Evolutionary conservation across 2,329 filamentous ascomycete genomes (phyloP), one percentile per base, ranked within the genome.

Genomic region (Fusarium sacchari): DNA sequence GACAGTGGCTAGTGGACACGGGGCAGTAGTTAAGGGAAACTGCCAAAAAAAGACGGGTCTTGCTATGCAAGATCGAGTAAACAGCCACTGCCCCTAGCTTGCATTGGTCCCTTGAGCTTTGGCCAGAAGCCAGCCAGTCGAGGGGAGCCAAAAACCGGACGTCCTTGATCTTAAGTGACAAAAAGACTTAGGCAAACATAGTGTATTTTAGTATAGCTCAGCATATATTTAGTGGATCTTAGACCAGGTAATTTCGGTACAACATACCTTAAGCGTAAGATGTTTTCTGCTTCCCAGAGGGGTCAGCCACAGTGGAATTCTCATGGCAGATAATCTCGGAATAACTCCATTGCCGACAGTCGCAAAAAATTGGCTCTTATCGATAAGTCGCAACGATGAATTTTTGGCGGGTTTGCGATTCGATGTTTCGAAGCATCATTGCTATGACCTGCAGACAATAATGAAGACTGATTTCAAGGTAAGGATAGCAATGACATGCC

Each of bases 401-500:
- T 79, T 81, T 74, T 82, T 82, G 77, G 68, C 61, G 24, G 73
- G 72, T 61, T 62, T 75, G 66, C 73, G 72, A 76, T 71, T 77
- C 70, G 62, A 58, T 76, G 69, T 58, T 64, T 59, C 72, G 65
- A 71, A 75, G 63, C 67, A 80, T 78, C 73, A 83, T 83, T 82
- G 81, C 78, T 72, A 82, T 83, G 81, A 80, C 78, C 79, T 78
- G 76, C 76, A 83, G 82, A 91, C 84, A 82, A 91, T 84, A 82
- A 99, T 99, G 96, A 99, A 98, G 93, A 98, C 95, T 76, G 96
- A 98, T 85, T 99, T 98, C 84, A 97, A 96, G 91, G 96, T 97
- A 84, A 72, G 83, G 66, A 67, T 60, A 15, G n/a, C 46, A 42
- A 42, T 43, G 13, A 28, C 58, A 34, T 39, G 2, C 3, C 28